These are phyloP conservation scores for Trichosporon sp. DNA, from an alignment of 1,284 basidiomycete species.

Conservation along the genomic window DNA sequence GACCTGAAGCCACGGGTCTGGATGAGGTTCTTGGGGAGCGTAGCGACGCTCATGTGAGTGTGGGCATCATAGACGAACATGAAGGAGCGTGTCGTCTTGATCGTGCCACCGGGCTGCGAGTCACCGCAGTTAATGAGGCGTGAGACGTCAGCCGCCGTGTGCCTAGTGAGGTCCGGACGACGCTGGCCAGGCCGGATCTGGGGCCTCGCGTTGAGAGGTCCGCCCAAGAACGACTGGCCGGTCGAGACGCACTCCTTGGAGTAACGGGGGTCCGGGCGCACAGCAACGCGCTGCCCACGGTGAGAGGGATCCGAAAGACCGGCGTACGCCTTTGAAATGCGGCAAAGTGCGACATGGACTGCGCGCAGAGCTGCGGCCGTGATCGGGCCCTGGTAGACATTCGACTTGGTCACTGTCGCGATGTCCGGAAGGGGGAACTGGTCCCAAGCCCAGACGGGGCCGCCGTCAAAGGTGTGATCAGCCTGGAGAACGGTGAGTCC, in stretches of 20 bases:
- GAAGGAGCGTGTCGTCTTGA: slow-evolving; percentile 47
- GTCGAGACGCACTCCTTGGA: slow-evolving; percentile 43
- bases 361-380: slow-evolving; percentile 54
- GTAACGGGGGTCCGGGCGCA: slow-evolving; percentile 35
- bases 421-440: slow-evolving; percentile 55
- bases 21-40: slow-evolving; percentile 37
- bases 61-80: slow-evolving; percentile 58
- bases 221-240: slow-evolving; percentile 53
- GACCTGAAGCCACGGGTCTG: slow-evolving; percentile 30
- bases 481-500: slow-evolving; percentile 59
- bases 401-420: slow-evolving; percentile 54
- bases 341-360: slow-evolving; percentile 53
- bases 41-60: slow-evolving; percentile 42
- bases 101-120: slow-evolving; percentile 58
- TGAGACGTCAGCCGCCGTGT: slow-evolving; percentile 54
- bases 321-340: slow-evolving; percentile 40
- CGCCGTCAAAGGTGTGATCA: slow-evolving; percentile 58
- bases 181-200: slow-evolving; percentile 54
- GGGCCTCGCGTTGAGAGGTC: slow-evolving; percentile 54
- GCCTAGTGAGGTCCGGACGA: slow-evolving; percentile 41
- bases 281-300: slow-evolving; percentile 23
- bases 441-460: slow-evolving; percentile 60
- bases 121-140: slow-evolving; percentile 57
- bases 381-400: slow-evolving; percentile 57
- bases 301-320: slow-evolving; percentile 27